Evolutionary conservation across 2,329 filamentous ascomycete genomes (phyloP), one percentile per base, ranked within the genome.

Genomic region (Graphilbum fragrans): DNA sequence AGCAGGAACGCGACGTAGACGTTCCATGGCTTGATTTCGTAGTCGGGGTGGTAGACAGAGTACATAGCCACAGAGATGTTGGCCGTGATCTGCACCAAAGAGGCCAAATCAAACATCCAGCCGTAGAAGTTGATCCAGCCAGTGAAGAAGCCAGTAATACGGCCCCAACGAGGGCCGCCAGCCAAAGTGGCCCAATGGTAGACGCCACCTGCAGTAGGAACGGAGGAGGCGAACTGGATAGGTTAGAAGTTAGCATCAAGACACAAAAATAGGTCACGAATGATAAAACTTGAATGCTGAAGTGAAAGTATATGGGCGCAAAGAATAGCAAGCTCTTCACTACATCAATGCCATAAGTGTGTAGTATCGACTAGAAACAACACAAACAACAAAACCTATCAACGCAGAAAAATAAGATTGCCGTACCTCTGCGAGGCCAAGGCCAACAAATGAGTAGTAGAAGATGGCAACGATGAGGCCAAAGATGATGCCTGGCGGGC

Each of bases 1-100:
- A 70, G 55, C 38, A 80, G 51, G 50, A 74, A 78, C 34, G 69
- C 64, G 32, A 80, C 54, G 51, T 77, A 80, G 27, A 74, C 64
- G 44, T 78, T 71, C 75, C 75, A 80, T 25, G 67, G 50, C 45
- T 72, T 47, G 16, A 65, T 58, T 11, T 57, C 56, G 41, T 74
- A 76, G 6, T 58, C 55, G 45, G 59, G 67, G 51, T 80, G 70
- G 57, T 73, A 77, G 22, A 74, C 56, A 6, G 66, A 64, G 53
- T 80, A 80, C 66, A 80, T 72, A 50, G 72, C 69, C 17, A 80
- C 69, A 12, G 69, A 58, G 48, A 78, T 67, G 51, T 80, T 78
- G 46, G 67, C 69, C 5, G 74, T 64, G 44, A 80, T 76, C 43
- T 69, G 65, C 16, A 69, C 60, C 51, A 80, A 70, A 2, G 73